Evolutionary conservation across 176 grass and related monocot genomes (phyloP), one percentile per base, ranked within the genome.

Genomic region (Musa acuminata): DNA sequence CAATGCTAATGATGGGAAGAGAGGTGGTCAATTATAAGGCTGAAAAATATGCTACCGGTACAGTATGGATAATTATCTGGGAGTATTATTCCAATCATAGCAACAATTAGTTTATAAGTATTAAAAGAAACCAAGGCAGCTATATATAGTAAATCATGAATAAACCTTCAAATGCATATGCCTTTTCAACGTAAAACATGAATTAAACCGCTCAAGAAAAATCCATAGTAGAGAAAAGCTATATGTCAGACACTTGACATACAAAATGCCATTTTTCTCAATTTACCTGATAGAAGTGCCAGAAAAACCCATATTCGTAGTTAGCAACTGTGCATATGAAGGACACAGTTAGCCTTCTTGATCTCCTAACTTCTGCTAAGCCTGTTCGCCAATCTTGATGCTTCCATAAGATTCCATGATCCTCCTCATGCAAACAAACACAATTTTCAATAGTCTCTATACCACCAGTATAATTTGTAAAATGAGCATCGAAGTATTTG

Each of bases 381-480:
- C 96, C 96, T 67, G 96, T 95, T 85, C 96, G 88, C 96, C 96
- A 99, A 62, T 99, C 96, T 85, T 99, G 96, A 83, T 99, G 96
- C 83, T 99, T 99, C 96, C 96, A 99, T 78, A 99, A 88, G 76
- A 99, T 99, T 68, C 96, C 96, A 49, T 99, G 91, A 63, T 99
- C 96, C 85, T 99, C 96, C 85, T 99, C 96, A 69, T 99, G 96
- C 84, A 99, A 84, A 80, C 96, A 99, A 29, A 95, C 96, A 74
- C 91, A 95, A 49, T 99, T 99, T 79, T 99, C 96, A 84, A 99
- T 92, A 76, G 96, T 99, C 83, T 99, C 96, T 8, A 95, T 81
- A 17, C 89, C 86, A 73, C 96, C 96, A 53, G 96, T 99, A 75
- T 95, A 99, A 72, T 99, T 99, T 22, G 96, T 95, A 71, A 99